These are phyloP conservation scores for Aspergillus tubingensis DNA, from an alignment of 2,329 filamentous ascomycete genomes.

Conservation along the genomic window DNA sequence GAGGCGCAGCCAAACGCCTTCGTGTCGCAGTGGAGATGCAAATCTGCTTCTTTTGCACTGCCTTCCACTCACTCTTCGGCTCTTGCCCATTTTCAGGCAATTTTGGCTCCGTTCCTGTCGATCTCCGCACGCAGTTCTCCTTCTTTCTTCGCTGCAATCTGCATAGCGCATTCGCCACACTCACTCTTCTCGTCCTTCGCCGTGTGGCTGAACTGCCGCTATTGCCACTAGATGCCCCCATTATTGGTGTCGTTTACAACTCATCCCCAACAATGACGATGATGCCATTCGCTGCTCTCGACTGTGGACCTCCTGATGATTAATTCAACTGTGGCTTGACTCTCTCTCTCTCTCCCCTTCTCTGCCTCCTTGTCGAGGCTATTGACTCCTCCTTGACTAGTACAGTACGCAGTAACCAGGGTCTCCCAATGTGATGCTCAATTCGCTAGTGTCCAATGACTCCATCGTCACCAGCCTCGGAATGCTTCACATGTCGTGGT, in stretches of 20 bases:
- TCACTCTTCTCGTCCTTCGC: background rate
- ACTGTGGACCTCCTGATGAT: background rate
- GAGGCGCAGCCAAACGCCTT: conserved; percentile 15
- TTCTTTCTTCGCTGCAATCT: no score
- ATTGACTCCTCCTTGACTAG: background rate
- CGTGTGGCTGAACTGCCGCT: background rate
- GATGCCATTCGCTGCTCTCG: background rate
- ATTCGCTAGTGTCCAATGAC: background rate
- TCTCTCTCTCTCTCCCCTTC: background rate
- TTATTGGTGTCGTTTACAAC: background rate
- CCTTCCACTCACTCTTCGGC: conserved; percentile 3
- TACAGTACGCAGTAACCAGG: background rate
- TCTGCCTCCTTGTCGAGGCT: background rate
- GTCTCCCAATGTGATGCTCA: background rate
- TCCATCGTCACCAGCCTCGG: background rate
- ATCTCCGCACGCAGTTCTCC: background rate
- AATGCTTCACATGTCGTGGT: background rate
- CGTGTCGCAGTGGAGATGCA: conserved; percentile 4
- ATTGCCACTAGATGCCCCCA: background rate
- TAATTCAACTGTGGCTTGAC: background rate
- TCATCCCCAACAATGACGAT: background rate
- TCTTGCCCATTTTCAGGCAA: background rate
- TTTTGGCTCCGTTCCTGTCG: background rate
- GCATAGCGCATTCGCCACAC: background rate
- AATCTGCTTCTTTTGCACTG: conserved; percentile 11